Evolutionary conservation across 805 yeast genomes (phyloP).

Genomic region (Priceomyces haplophilus): DNA sequence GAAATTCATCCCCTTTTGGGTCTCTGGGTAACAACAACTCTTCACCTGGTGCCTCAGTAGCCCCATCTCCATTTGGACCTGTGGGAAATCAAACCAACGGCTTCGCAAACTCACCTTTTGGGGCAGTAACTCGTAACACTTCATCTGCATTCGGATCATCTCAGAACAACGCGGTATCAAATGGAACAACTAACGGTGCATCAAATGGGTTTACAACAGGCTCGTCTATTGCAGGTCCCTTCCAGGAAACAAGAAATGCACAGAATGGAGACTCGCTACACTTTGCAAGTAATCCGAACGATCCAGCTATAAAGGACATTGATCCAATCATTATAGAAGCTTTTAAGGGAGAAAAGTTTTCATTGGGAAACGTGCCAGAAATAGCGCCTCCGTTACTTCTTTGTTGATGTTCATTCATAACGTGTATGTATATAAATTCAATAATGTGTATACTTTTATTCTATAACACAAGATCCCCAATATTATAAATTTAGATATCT

Average conservation of each 20-base stretch:
- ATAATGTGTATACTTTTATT: neutral
- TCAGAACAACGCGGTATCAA: neutral
- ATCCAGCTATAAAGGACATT: constrained; percentile 33
- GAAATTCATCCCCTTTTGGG: constrained; percentile 2
- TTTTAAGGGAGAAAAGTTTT: constrained; percentile 48
- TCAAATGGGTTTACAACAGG: neutral
- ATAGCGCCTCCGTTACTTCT: constrained; percentile 56
- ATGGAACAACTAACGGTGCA: neutral
- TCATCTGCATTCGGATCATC: constrained; percentile 13
- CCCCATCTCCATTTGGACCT: constrained; percentile 9
- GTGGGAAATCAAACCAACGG: constrained; percentile 2
- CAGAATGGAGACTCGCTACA: neutral
- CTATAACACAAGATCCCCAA: neutral
- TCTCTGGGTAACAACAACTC: neutral
- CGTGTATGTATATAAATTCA: neutral
- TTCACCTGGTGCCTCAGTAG: neutral
- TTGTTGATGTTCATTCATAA: constrained; percentile 5
- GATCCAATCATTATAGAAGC: constrained; percentile 42
- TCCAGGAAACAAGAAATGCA: neutral
- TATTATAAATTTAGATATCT: no score
- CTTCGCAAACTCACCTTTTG: constrained; percentile 10
- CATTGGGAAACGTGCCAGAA: constrained; percentile 68
- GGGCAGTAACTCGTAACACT: constrained; percentile 5
- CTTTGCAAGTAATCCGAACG: constrained; percentile 14
- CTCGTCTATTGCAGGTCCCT: constrained; percentile 4